Evolutionary conservation across 2,329 filamentous ascomycete species (phyloP).

Genomic region (Fusarium hostae): DNA sequence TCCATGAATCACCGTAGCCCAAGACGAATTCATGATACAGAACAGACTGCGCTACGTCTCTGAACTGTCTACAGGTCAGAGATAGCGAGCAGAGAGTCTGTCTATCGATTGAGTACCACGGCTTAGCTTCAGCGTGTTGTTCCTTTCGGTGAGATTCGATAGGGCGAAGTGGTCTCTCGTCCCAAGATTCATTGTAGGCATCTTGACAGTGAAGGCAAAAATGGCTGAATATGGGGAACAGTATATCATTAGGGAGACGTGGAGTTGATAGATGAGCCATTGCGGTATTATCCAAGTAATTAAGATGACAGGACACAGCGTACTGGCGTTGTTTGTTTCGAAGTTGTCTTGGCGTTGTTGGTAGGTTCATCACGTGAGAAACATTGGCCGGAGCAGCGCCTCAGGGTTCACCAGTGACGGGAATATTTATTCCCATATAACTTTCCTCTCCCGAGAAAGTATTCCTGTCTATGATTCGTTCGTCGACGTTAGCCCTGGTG

Average conservation of each 20-base stretch:
- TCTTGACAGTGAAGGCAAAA: slow-evolving; percentile 9
- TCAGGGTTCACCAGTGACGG: not conserved
- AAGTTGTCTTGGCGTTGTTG: not conserved
- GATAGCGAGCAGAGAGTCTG: slow-evolving; percentile 4
- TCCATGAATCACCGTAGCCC: slow-evolving; percentile 2
- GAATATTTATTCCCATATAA: no score
- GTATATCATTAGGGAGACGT: not conserved
- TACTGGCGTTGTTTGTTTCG: not conserved
- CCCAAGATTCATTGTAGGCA: not conserved
- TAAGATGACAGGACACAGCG: not conserved
- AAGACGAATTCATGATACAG: slow-evolving; percentile 21
- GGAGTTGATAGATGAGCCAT: not conserved
- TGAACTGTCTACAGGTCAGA: not conserved
- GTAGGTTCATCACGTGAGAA: not conserved
- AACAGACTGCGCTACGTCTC: not conserved
- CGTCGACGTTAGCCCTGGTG: no score
- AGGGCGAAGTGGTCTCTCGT: not conserved
- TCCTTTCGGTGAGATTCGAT: fast-evolving
- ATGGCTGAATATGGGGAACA: not conserved
- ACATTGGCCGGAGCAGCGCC: not conserved
- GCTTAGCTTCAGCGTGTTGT: not conserved
- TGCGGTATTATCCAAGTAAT: not conserved
- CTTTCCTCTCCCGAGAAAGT: no score
- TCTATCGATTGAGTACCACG: not conserved
- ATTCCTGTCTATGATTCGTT: no score